Evolutionary conservation across 1,284 basidiomycete genomes (phyloP), one percentile per base, ranked within the genome.

Genomic region (Trichosporon faecale): DNA sequence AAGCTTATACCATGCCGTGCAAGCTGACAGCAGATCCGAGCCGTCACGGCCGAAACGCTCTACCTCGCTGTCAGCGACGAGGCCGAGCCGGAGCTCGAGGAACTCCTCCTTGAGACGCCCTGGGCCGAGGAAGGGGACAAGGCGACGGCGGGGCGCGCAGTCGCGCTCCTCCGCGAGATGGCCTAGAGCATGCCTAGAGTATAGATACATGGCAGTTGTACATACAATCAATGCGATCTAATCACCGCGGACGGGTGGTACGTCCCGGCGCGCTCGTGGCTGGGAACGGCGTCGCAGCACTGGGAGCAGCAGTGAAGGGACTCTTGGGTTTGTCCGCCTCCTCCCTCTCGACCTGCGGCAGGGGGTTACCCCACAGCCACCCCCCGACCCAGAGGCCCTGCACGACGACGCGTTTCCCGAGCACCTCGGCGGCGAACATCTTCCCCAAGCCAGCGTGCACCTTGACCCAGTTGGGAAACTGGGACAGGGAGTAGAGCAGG

Each of bases 381-480:
- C 92, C 92, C 25, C 95, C 95, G 29, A 98, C 87, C 35, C 91
- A 91, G 60, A 98, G 87, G 78, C 98, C 95, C 82, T 99, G 96
- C 14, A 98, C 94, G 3, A 98, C 96, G 14, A 97, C 95, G n/a
- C 91, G 88, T 83, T 98, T 98, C 11, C 90, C 89, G 33, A 98
- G 85, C n/a, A 98, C 95, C 82, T 99, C 96, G 16, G 90, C 94
- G 87, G 92, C 88, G 83, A 95, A 99, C 95, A 99, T 98, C 85
- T 97, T 98, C 77, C 94, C 88, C 74, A 98, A 82, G 2, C 97
- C 97, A 5, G 86, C 88, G 79, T 95, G 91, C 21, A 96, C 92
- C 82, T 98, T 98, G 40, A 85, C 83, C 93, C 94, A 99, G 71
- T 88, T 89, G 9, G 91, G 89, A 18, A 98, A 94, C 0, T 88